Evolutionary conservation across 176 grass and related monocot genomes (phyloP).

Genomic region (Musa beccarii): DNA sequence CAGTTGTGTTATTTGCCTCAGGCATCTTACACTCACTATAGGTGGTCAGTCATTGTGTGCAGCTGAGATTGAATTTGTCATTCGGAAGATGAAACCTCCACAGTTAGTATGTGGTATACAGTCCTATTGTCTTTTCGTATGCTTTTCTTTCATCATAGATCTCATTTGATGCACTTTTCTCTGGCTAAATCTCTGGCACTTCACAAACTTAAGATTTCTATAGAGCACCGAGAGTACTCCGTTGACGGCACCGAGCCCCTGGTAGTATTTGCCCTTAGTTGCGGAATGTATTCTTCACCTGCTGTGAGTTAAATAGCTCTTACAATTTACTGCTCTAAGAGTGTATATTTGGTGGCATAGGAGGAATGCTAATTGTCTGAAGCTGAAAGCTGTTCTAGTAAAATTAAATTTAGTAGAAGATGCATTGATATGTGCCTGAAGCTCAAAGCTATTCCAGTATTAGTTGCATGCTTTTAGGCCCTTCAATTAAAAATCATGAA

Average conservation of each 20-base stretch:
- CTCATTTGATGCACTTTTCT: conserved; percentile 33
- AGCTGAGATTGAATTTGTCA: conserved; percentile 89
- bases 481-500: too few relatives aligned
- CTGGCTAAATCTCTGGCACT: conserved; percentile 78
- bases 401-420: too few relatives aligned
- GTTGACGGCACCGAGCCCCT: conserved; percentile 62
- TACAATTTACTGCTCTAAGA: not conserved
- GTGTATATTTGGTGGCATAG: not conserved
- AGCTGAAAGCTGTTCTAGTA: not conserved
- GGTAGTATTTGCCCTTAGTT: conserved; percentile 60
- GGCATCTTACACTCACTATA: conserved; percentile 88
- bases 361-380: not conserved
- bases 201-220: conserved; percentile 92
- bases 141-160: conserved; percentile 7
- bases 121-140: conserved; percentile 13
- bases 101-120: conserved; percentile 54
- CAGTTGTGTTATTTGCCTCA: too few relatives aligned
- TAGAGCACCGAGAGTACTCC: conserved; percentile 73
- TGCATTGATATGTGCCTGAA: too few relatives aligned
- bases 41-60: conserved; percentile 85
- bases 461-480: too few relatives aligned
- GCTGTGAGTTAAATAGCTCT: conserved; percentile 45
- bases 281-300: too few relatives aligned
- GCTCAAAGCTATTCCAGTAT: too few relatives aligned
- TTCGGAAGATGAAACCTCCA: conserved; percentile 83